Evolutionary conservation across 345 rosid species (phyloP), one percentile per base, ranked within the genome.

Genomic region (Odontarrhena argentea): DNA sequence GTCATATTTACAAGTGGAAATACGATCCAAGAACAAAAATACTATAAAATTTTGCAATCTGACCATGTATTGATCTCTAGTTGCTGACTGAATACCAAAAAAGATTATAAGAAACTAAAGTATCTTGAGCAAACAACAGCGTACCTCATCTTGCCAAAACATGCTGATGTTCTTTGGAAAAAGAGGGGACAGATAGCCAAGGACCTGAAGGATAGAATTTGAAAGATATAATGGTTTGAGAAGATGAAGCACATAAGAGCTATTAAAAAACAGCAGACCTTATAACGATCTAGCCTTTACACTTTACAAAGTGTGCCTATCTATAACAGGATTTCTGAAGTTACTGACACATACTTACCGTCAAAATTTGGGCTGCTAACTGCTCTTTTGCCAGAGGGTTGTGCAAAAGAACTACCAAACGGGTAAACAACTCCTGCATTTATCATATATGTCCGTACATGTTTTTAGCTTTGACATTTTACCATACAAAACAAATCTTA

Each of bases 101-200:
- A 43, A 3, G 48, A 43, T 7, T 52, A 9, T 9, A 7, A 13
- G 18, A 41, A 57, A 37, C 2, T 9, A n/a, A 30, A 67, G 14
- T 52, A 61, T 57, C 46, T 63, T 14, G 71, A 67, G 69, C 47
- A 71, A 70, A 79, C 46, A 64, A 59, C 69, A 62, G 36, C 61
- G 62, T 85, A 93, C 98, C 98, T 93, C 98, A 76, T 93, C 98
- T 77, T 93, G 97, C 98, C 98, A 93, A 80, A 87, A 87, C 84
- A 93, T 74, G 79, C 77, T 75, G 72, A 83, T 84, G 72, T 89
- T 90, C 82, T 75, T 93, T 22, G 98, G 98, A 66, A 85, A 93
- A 25, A 93, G 90, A 58, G 98, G 92, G 52, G 98, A 87, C 84
- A 93, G 75, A 80, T 84, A 83, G 82, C 82, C 83, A 38, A 93